Percentiles rank a stretch among this genome's conserved stretches.
Conservation (phyloP, 1,139 yeast genomes). For the Ogataea hybrid region DNA sequence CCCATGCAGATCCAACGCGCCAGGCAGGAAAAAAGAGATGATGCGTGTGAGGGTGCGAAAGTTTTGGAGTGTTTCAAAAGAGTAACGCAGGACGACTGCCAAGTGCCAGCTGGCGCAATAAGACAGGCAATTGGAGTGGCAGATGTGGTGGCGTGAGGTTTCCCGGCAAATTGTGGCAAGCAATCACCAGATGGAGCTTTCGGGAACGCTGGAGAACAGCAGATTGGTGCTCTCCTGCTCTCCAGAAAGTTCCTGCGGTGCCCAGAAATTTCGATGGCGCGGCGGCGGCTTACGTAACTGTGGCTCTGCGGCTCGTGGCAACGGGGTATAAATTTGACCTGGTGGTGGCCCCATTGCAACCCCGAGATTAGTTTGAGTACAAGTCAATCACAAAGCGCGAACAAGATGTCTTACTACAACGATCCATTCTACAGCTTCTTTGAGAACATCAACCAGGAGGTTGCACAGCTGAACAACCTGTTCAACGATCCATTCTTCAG, state of each 20-base stretch:
- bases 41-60: no score
- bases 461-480: constrained; percentile 36
- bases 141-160: no score
- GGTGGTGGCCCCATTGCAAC: not conserved
- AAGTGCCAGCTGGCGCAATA: no score
- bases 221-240: not conserved
- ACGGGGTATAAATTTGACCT: constrained; percentile 1
- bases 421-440: constrained; percentile 42
- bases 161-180: not conserved
- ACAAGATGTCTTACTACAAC: constrained; percentile 22
- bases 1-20: no score
- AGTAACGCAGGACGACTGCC: no score
- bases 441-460: constrained; percentile 40
- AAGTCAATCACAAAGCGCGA: not conserved
- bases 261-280: constrained; percentile 9
- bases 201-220: not conserved
- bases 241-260: constrained; percentile 2
- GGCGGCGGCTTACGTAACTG: constrained; percentile 2
- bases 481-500: constrained; percentile 26
- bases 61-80: no score
- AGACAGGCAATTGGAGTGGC: no score
- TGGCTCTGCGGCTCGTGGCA: constrained; percentile 4
- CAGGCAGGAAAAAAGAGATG: no score
- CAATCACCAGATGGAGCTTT: not conserved
- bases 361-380: not conserved